Base-by-base conservation (phyloP, 225 moss, liverwort and hornwort species). In the Polytrichum commune region DNA sequence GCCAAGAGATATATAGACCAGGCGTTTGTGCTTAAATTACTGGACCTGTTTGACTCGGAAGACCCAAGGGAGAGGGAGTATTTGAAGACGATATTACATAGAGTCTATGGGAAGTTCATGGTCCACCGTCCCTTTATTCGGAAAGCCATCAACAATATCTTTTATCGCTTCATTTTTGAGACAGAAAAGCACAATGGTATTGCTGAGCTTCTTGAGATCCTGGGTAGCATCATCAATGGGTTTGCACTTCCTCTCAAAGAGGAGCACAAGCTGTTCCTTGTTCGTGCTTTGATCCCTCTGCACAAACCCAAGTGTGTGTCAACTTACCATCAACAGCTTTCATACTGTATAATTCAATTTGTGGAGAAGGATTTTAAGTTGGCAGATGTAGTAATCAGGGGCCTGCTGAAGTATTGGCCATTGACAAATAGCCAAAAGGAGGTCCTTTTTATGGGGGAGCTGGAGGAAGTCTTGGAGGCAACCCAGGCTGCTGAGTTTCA, bases 311-410 rank as follows among this genome's bases (percentile, higher is more conserved):
- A 83, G 23, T 73, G 73, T 54, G 74, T 83, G 54, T 68, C 83
- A 1, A 67, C 74, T 72, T 83, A 79, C 62, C 83, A 83, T 61
- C 83, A 83, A 71, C 83, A 80, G 71, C 83, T 83, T 54, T 83
- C 80, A 20, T 83, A 83, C 65, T 83, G 83, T 64, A 80, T 83
- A 32, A 83, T 80, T 70, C 79, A 80, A 60, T 83, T 80, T 60
- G 83, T 83, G 73, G 83, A 83, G 74, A 83, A 83, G 62, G 83
- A 83, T 74, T 79, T 74, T 62, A 79, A 83, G 70, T 68, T 83
- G 67, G 83, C 80, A 20, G 83, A 79, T 64, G 71, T 64, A 19
- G 80, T 83, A 30, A 83, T 83, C 27, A 64, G 83, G 71, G 83
- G 80, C 9, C 63, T 83, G 67, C 77, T 83, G 1, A 77, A 77